Evolutionary conservation across 108 stramenopile species (phyloP).

Genomic region (Skeletonema costatum): DNA sequence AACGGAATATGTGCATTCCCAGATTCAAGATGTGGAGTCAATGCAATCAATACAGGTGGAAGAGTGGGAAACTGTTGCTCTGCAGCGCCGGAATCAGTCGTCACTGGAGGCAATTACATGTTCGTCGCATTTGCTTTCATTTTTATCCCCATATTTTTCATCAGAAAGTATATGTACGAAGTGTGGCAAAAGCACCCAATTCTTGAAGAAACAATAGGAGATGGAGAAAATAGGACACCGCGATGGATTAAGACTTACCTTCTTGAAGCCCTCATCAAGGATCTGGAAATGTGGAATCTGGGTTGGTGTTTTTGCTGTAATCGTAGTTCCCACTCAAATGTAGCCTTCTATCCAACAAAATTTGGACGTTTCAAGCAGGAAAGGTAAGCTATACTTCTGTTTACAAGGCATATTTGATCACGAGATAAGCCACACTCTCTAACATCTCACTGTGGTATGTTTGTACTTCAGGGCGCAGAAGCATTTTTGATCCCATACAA

Average conservation of each 20-base stretch:
- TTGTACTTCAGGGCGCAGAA: not conserved
- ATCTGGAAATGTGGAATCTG: not conserved
- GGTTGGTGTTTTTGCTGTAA: not conserved
- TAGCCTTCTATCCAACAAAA: not conserved
- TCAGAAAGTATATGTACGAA: not conserved
- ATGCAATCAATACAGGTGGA: not conserved
- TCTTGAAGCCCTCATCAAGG: not conserved
- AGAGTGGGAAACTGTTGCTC: not conserved
- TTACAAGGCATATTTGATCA: no score
- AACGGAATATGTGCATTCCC: not conserved
- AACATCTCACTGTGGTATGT: no score
- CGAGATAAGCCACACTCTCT: no score
- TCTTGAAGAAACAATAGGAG: not conserved
- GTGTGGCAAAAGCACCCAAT: not conserved
- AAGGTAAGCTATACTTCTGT: not conserved
- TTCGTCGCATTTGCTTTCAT: not conserved
- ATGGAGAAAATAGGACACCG: not conserved
- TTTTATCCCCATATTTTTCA: not conserved
- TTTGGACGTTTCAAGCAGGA: not conserved
- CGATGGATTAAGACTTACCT: not conserved
- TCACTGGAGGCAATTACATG: not conserved
- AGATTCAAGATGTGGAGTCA: not conserved
- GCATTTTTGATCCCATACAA: slow-evolving; percentile 1
- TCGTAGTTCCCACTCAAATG: not conserved
- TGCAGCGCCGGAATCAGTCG: not conserved